Conservation (phyloP, 768 basidiomycete species). For the Lactifluus volemus region DNA sequence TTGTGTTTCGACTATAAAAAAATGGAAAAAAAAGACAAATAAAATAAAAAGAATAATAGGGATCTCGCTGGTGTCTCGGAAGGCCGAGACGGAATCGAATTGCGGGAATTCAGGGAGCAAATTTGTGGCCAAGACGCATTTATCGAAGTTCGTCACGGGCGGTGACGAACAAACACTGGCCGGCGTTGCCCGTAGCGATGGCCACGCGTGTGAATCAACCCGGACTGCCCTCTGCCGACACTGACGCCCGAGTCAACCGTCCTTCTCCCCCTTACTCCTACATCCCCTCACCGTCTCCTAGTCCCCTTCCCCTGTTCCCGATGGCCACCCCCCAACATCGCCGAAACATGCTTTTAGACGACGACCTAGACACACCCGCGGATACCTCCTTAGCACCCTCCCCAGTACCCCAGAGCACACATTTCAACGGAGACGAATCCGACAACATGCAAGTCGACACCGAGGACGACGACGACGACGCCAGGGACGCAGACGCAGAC, state of each 20-base stretch:
- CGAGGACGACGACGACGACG: conserved; percentile 35
- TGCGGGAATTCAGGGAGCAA: conserved; percentile 19
- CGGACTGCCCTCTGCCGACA: conserved; percentile 29
- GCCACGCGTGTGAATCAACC: conserved; percentile 33
- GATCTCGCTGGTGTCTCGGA: conserved; percentile 4
- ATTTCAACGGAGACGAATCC: conserved; percentile 36
- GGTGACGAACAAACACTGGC: conserved; percentile 28
- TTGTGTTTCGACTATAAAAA: conserved; percentile 15
- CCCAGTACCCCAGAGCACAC: conserved; percentile 29
- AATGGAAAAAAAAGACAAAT: not conserved
- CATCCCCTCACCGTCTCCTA: conserved; percentile 23
- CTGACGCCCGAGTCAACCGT: conserved; percentile 31
- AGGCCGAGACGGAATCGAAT: conserved; percentile 8
- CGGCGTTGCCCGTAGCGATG: conserved; percentile 28
- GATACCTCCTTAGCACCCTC: conserved; percentile 21
- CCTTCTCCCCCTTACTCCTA: conserved; percentile 25
- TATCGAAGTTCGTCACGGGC: conserved; percentile 31
- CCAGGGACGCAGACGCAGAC: conserved; percentile 31
- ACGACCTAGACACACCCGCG: conserved; percentile 21
- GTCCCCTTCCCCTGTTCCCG: conserved; percentile 21
- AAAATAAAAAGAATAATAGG: not conserved
- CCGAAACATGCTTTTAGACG: conserved; percentile 16
- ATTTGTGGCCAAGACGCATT: conserved; percentile 21
- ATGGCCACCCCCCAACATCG: conserved; percentile 16
- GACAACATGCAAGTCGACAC: conserved; percentile 69